Evolutionary conservation across 371 early-diverging fungal genomes (phyloP), one percentile per base, ranked within the genome.

Genomic region (Smittium culicis): DNA sequence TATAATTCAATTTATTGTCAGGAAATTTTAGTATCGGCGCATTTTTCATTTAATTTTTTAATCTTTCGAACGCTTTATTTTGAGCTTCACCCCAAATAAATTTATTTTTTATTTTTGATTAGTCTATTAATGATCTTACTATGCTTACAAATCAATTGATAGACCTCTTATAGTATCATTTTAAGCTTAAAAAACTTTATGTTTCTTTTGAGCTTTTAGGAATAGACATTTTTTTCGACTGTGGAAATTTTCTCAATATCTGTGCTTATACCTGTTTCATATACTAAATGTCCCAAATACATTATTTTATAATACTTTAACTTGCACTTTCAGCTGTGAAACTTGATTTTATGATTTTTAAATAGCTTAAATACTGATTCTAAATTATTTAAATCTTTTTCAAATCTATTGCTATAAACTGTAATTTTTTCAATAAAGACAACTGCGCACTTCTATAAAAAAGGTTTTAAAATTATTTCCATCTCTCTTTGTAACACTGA

Each of bases 381-480:
- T 17, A 81, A 55, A 64, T 85, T 77, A 3, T 61, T 2, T 2
- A 66, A 34, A 62, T 86, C 83, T 29, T 84, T 79, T 14, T 79
- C 75, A n/a, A 34, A n/a, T 11, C 72, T 75, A 14, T 75, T 64
- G 8, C 78, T 77, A 63, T 72, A 85, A 27, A 88, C 80, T 0
- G 85, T 65, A 0, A 85, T 81, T 66, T 85, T 81, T 66, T 88
- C 85, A 0, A 86, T 56, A 35, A 81, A 86, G 0, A 81, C 72
- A 0, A 81, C 57, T 0, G 72, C 73, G 29, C 67, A 81, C 3
- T 73, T 69, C 63, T 79, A 80, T 0, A 79, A 32, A 31, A 72
- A 67, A 1, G 75, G 71, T 0, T 67, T 35, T 0, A 86, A 71
- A 0, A 81, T 64, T 0, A 65, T 11, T 54, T 76, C 74, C 74